Base-by-base conservation (phyloP, 2,329 filamentous ascomycete genomes). In the Alternaria burnsii region DNA sequence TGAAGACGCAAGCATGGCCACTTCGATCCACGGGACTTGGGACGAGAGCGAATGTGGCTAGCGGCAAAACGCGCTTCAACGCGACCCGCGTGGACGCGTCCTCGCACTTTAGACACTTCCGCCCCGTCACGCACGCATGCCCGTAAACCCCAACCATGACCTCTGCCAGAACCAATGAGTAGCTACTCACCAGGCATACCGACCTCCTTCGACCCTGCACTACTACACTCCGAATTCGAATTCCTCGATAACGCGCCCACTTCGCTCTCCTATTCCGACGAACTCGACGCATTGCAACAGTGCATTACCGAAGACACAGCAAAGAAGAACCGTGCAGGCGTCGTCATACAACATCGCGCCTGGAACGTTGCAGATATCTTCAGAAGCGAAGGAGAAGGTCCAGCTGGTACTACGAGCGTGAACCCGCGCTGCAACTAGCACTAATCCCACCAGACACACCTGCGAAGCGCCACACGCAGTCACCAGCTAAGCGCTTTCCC, bases 321-420 rank as follows among this genome's bases (percentile, higher is more conserved):
- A 28, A 74, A 71, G 55, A 83, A 84, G 68, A 82, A 73, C 18
- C 78, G 72, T 42, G 70, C 78, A 48, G 78, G 82, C 30, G 73
- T 83, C 16, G 83, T 85, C 6, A 85, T 86, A 52, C 83, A 84
- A 55, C 82, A 86, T 67, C 76, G 84, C 55, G 79, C 78, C 58
- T 86, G 83, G 81, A 79, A 79, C 44, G 63, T 80, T 10, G 66
- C 66, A 38, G 83, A 85, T 40, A 76, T 78, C 16, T 86, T 86
- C 66, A 76, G 78, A 59, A 86, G 83, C 63, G 84, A 86, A 58
- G 80, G 76, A 50, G 80, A 83, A 38, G 55, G 67, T n/a, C 32
- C 65, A 44, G 71, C 76, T 66, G 76, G 77, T 79, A 78, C 61
- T 66, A 50, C 50, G 26, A 47, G 56, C 51, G 55, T 52, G 50